phyloP scores from a whole-genome alignment of 257 asterid genomes.

The Lycium barbarum region DNA sequence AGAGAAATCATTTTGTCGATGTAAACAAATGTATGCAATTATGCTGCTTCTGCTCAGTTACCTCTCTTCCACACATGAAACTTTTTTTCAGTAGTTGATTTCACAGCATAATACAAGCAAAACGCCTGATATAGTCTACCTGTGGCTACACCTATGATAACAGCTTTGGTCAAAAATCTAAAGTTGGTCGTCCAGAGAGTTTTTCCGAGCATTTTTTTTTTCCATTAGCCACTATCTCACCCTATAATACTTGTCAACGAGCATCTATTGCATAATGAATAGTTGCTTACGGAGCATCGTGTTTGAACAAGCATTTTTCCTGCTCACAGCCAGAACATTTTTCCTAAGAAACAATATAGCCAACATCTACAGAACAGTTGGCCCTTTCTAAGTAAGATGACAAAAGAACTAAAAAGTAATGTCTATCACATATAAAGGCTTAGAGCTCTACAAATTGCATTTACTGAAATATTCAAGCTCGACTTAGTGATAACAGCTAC shows the following conservation, averaged over 20 bases:
- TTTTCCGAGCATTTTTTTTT: not conserved
- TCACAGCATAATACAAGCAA: not conserved
- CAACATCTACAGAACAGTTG: conserved; percentile 6
- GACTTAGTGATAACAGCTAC: not conserved
- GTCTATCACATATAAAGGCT: not conserved
- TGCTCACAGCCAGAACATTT: not conserved
- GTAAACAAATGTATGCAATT: too few species aligned
- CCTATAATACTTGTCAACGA: not conserved
- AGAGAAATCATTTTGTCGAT: too few species aligned
- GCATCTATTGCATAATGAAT: not conserved
- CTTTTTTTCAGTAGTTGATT: too few species aligned
- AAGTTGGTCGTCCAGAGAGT: not conserved
- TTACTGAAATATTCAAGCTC: conserved; percentile 3
- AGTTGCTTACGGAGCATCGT: not conserved
- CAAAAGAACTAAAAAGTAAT: not conserved
- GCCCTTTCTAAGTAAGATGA: not conserved
- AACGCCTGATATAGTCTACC: not conserved
- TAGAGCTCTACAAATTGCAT: not conserved
- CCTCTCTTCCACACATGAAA: too few species aligned
- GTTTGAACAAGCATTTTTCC: not conserved
- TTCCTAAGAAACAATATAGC: not conserved
- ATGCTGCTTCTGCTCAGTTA: too few species aligned
- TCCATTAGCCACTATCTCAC: not conserved
- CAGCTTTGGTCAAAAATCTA: not conserved
- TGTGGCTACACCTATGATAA: not conserved